Conservation (phyloP, 2,329 filamentous ascomycete species). For the Volutella citrinella region DNA sequence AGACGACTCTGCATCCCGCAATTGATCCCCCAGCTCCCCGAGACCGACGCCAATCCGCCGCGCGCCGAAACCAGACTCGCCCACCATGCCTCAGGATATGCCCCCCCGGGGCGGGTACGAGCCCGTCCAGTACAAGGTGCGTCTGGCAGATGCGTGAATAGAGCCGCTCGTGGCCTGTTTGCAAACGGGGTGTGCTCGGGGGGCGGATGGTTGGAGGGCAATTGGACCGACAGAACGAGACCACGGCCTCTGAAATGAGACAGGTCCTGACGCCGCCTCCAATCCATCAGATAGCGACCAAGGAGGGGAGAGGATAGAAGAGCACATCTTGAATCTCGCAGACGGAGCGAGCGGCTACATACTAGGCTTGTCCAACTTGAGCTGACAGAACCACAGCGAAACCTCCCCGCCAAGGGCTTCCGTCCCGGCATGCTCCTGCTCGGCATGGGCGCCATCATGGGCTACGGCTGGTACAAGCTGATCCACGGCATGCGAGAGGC, state of each 20-base stretch:
- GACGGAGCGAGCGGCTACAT: too few species aligned
- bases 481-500: conserved; percentile 83
- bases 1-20: too few species aligned
- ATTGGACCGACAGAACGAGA: too few species aligned
- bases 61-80: conserved; percentile 13
- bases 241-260: too few species aligned
- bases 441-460: conserved; percentile 75
- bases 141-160: conserved; percentile 23
- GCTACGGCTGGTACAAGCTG: conserved; percentile 86
- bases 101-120: conserved; percentile 92
- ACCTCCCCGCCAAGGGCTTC: conserved; percentile 89
- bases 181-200: conserved; percentile 3
- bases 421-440: conserved; percentile 75
- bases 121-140: conserved; percentile 94
- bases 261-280: too few species aligned
- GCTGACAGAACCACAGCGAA: too few species aligned
- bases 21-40: conserved; percentile 1
- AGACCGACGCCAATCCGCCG: conserved; percentile 3
- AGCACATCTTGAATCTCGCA: too few species aligned
- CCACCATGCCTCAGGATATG: conserved; percentile 94
- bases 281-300: too few species aligned
- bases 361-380: too few species aligned
- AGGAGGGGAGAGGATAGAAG: too few species aligned
- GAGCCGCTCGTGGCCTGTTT: background rate
- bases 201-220: background rate